Evolutionary conservation across 805 yeast species (phyloP).

Genomic region (Wickerhamomyces kurtzmanii): DNA sequence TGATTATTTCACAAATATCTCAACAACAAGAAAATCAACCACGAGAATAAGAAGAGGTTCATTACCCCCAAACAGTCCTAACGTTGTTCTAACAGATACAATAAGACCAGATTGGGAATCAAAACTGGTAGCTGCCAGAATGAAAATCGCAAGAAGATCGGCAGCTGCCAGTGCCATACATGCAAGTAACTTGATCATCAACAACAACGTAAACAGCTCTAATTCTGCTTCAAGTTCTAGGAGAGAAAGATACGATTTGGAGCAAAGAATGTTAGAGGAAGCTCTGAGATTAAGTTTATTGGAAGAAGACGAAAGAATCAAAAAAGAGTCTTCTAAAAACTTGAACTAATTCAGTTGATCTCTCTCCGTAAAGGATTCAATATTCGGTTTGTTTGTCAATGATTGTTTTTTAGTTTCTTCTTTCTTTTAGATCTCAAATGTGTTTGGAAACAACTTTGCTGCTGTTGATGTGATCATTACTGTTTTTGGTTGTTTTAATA

Average conservation of each 20-base stretch:
- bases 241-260: conserved; percentile 29
- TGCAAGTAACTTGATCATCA: conserved; percentile 66
- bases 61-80: conserved; percentile 55
- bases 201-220: conserved; percentile 14
- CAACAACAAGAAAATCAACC: conserved; percentile 4
- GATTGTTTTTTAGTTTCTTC: too few species aligned
- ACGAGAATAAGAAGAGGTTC: conserved; percentile 34
- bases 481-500: too few species aligned
- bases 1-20: conserved; percentile 4
- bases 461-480: too few species aligned
- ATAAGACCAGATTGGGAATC: conserved; percentile 93
- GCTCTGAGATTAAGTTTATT: conserved; percentile 68
- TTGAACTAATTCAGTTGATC: too few species aligned
- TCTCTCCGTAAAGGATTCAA: too few species aligned
- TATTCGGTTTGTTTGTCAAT: too few species aligned
- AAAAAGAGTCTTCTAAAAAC: conserved; percentile 22
- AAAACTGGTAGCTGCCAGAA: conserved; percentile 60
- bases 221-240: conserved; percentile 6
- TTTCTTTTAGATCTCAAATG: too few species aligned
- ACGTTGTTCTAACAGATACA: conserved; percentile 68
- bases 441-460: too few species aligned
- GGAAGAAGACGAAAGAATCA: conserved; percentile 53
- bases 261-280: conserved; percentile 76
- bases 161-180: conserved; percentile 95
- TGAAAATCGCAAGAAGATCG: conserved; percentile 72